Conservation (phyloP, 139 green algal species). For the Volvox africanus region DNA sequence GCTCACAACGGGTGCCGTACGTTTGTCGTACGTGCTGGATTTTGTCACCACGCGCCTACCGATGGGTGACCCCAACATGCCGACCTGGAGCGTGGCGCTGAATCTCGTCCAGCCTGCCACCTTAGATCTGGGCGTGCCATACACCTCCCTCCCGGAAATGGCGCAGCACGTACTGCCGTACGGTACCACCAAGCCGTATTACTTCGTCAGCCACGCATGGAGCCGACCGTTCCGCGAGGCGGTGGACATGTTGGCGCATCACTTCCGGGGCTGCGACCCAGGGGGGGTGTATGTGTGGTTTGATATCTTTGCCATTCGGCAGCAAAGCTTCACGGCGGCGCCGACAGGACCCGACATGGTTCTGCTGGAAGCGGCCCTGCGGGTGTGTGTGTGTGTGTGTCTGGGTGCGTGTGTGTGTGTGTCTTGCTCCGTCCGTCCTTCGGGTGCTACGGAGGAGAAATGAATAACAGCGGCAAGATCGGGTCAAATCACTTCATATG, state of each 20-base stretch:
- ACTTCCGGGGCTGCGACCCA: constrained; percentile 31
- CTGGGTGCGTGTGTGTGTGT: not conserved
- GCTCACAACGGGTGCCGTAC: constrained; percentile 3
- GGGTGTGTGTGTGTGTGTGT: not conserved
- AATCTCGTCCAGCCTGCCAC: constrained; percentile 22
- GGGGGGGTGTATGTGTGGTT: constrained; percentile 18
- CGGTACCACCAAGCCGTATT: constrained; percentile 1
- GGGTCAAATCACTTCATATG: no score
- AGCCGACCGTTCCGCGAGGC: constrained; percentile 37
- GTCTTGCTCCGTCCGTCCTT: not conserved
- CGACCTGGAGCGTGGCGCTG: constrained; percentile 21
- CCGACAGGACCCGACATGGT: not conserved
- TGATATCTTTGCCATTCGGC: constrained; percentile 20
- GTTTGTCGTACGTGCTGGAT: constrained; percentile 34
- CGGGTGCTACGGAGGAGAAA: no score
- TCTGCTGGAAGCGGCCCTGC: not conserved
- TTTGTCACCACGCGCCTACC: not conserved
- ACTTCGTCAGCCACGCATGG: constrained; percentile 43
- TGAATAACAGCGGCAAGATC: no score
- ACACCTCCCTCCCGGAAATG: not conserved
- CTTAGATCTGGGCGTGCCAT: not conserved
- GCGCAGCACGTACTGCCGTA: not conserved
- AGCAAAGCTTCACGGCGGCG: not conserved
- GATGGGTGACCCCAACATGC: constrained; percentile 1
- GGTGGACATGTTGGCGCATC: constrained; percentile 10